Evolutionary conservation across 306 rosid genomes (phyloP).

Genomic region (Sphenostylis stenocarpa): DNA sequence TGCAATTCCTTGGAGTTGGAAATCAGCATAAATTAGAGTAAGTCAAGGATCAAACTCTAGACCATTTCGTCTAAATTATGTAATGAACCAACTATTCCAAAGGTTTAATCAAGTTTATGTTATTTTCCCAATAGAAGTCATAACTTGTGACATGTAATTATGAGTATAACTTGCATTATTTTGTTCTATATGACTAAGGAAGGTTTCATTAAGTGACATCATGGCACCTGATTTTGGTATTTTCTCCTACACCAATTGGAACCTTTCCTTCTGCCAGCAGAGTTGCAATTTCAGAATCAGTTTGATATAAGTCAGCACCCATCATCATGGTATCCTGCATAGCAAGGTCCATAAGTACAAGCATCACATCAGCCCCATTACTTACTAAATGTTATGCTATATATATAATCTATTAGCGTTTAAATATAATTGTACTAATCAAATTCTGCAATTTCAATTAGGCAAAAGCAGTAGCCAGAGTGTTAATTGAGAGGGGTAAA

Average conservation of each 20-base stretch:
- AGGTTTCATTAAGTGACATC: not conserved
- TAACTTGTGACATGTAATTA: not conserved
- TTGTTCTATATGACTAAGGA: not conserved
- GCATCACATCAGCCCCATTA: not conserved
- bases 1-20: slow-evolving; percentile 62
- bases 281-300: slow-evolving; percentile 72
- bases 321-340: slow-evolving; percentile 93
- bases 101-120: not conserved
- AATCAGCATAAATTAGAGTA: slow-evolving; percentile 22
- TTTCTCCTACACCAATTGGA: slow-evolving; percentile 86
- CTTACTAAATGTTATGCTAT: too few relatives aligned
- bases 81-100: not conserved
- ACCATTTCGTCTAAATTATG: not conserved
- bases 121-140: not conserved
- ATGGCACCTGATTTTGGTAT: slow-evolving; percentile 78
- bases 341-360: slow-evolving; percentile 8
- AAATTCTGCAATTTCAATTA: not conserved
- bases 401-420: too few relatives aligned
- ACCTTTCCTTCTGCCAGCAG: slow-evolving; percentile 64
- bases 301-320: slow-evolving; percentile 95
- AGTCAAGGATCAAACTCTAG: not conserved
- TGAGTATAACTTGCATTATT: not conserved
- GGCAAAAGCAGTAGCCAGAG: not conserved
- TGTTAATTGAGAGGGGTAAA: not conserved
- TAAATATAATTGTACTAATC: too few relatives aligned